phyloP scores from a whole-genome alignment of 1,284 basidiomycete species.

The Stereum hirsutum region DNA sequence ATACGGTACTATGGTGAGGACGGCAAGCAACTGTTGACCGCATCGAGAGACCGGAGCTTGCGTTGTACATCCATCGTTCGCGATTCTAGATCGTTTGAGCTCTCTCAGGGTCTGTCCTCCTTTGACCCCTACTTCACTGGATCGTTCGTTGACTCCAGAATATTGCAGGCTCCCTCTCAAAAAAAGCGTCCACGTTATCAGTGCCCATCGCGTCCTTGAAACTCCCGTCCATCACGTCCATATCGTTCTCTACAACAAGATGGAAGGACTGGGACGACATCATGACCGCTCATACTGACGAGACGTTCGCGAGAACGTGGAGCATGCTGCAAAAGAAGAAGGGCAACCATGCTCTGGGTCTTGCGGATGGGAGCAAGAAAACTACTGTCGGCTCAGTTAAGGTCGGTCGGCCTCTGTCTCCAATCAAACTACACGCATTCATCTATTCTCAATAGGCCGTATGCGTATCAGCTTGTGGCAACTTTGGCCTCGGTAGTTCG shows the following conservation, averaged over 20 bases:
- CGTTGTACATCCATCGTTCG: constrained; percentile 89
- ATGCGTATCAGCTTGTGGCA: constrained; percentile 91
- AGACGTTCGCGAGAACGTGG: constrained; percentile 80
- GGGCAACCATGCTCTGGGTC: constrained; percentile 64
- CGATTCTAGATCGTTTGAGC: constrained; percentile 88
- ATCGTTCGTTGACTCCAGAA: constrained; percentile 3
- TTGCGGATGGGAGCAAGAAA: constrained; percentile 34
- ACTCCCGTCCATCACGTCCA: constrained; percentile 66
- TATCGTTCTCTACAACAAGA: constrained; percentile 75
- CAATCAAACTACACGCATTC: constrained; percentile 4
- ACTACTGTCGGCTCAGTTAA: constrained; percentile 56
- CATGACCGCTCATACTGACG: constrained; percentile 81
- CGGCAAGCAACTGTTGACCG: constrained; percentile 89
- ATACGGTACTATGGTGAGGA: constrained; percentile 96
- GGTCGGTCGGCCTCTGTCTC: constrained; percentile 27
- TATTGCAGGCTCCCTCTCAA: constrained; percentile 64
- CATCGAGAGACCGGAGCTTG: constrained; percentile 81
- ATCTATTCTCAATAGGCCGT: constrained; percentile 47
- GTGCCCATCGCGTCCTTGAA: constrained; percentile 78
- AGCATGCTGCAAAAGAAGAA: constrained; percentile 75
- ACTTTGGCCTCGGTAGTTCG: constrained; percentile 85
- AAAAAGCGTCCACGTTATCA: constrained; percentile 77
- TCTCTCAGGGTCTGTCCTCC: constrained; percentile 73
- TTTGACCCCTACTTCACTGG: neutral
- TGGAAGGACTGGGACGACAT: constrained; percentile 98